Conservation (phyloP, 1,139 yeast genomes). For the Hyphopichia buzzinii region DNA sequence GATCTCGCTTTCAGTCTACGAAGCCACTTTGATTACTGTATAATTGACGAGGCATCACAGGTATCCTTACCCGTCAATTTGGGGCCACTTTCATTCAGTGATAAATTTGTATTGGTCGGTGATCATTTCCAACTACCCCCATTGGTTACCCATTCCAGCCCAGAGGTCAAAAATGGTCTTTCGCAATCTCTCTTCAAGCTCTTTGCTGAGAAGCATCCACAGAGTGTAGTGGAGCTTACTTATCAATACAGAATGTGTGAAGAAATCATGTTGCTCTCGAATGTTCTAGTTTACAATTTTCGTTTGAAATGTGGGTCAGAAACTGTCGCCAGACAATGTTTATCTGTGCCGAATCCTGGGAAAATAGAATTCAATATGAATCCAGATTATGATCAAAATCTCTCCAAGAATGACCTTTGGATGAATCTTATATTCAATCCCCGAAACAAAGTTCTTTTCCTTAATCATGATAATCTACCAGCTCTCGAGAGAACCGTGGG, state of each 20-base stretch:
- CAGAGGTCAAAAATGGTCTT: conserved; percentile 59
- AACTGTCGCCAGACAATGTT: conserved; percentile 55
- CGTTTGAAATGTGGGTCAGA: conserved; percentile 72
- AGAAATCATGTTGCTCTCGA: conserved; percentile 83
- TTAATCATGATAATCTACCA: conserved; percentile 71
- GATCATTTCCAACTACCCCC: conserved; percentile 95
- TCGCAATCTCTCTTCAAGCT: conserved; percentile 73
- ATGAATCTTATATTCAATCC: conserved; percentile 28
- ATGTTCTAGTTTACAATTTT: conserved; percentile 73
- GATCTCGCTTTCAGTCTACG: conserved; percentile 59
- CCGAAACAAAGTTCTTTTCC: conserved; percentile 61
- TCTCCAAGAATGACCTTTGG: conserved; percentile 22
- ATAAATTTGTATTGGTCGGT: conserved; percentile 85
- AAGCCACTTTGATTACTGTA: conserved; percentile 81
- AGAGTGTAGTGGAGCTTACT: conserved; percentile 68
- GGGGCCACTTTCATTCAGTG: conserved; percentile 80
- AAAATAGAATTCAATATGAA: conserved; percentile 12
- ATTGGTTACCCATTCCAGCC: conserved; percentile 60
- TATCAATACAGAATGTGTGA: conserved; percentile 91
- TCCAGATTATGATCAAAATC: conserved; percentile 1
- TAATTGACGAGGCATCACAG: conserved; percentile 95
- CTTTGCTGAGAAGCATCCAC: conserved; percentile 70
- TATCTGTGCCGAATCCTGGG: conserved; percentile 45
- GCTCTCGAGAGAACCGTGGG: conserved; percentile 57
- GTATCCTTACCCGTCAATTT: conserved; percentile 86